phyloP scores from a whole-genome alignment of 805 yeast species.

The Saccharomycopsis sp. region DNA sequence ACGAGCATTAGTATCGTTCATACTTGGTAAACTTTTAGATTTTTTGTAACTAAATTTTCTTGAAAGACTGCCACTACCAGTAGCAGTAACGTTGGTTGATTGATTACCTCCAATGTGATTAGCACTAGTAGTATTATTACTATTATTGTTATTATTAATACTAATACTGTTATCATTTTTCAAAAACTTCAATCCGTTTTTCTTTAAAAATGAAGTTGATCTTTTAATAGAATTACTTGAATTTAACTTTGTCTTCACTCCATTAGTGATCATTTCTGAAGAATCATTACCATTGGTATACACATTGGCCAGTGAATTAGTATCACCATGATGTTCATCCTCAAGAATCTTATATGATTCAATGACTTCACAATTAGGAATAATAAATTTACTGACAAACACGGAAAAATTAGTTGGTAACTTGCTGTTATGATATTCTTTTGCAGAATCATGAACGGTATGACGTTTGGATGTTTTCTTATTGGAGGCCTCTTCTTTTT shows the following conservation, averaged over 20 bases:
- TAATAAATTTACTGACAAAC: slow-evolving; percentile 12
- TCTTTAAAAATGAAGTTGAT: slow-evolving; percentile 12
- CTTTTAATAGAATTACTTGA: slow-evolving; percentile 4
- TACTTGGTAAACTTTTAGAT: neutral
- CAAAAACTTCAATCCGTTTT: slow-evolving; percentile 10
- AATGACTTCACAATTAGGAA: slow-evolving; percentile 17
- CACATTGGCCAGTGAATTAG: neutral
- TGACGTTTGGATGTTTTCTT: neutral
- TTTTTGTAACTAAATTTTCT: slow-evolving; percentile 8
- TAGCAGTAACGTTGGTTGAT: too few species aligned
- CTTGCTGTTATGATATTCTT: slow-evolving; percentile 8
- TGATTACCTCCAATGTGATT: too few species aligned
- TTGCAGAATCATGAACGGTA: neutral
- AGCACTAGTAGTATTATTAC: neutral
- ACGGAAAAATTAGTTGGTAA: slow-evolving; percentile 10
- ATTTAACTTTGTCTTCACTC: neutral
- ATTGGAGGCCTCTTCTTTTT: neutral
- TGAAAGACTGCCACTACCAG: too few species aligned
- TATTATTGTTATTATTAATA: neutral
- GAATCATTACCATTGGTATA: slow-evolving; percentile 6
- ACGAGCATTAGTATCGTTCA: neutral
- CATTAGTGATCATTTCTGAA: slow-evolving; percentile 12
- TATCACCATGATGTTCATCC: neutral
- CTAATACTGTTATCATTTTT: neutral
- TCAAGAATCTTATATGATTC: slow-evolving; percentile 13